Base-by-base conservation (phyloP, 306 rosid genomes). In the Biancaea sappan region DNA sequence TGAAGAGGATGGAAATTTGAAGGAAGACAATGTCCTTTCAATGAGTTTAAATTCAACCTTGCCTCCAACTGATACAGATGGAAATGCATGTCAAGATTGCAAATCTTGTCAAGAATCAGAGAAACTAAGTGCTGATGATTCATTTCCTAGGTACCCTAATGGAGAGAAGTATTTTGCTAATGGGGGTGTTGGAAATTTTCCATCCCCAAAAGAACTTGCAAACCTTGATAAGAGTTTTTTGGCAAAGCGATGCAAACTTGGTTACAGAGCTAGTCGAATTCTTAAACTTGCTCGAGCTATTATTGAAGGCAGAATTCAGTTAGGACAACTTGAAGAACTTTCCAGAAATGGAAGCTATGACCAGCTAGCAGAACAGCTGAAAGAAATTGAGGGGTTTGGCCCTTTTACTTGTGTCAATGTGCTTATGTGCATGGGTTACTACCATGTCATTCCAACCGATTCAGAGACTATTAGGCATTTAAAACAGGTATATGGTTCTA, bases 351-450 rank as follows among this genome's bases (percentile, higher is more conserved):
- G 64, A 48, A 80, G 77, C 77, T 86, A 86, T 19, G 0, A 51
- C 24, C 73, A 71, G 61, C 62, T 84, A 34, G 60, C 66, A 4
- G 81, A 72, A 38, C 72, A 79, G 75, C 70, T 87, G 65, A 84
- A 80, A 61, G 79, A 73, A 66, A 84, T 87, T 73, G 79, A 82
- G 46, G 91, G 88, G 13, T 87, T 87, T 67, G 91, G 91, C 51
- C 85, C 85, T 44, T 87, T 84, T 67, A 82, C 88, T 26, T 31
- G 85, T 32, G 83, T 86, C 51, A 84, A 87, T 71, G 88, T 87
- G 57, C 88, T 87, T 22, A 82, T 84, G 83, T 82, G 88, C 70
- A 59, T 87, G 86, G 88, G 86, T 34, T 79, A 79, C 78, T 84
- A 84, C 72, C 88, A 86, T 48, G 83, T 79, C 40, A 73, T 86